Base-by-base conservation (phyloP, 1,284 basidiomycete species). In the Gymnopus androsaceus region DNA sequence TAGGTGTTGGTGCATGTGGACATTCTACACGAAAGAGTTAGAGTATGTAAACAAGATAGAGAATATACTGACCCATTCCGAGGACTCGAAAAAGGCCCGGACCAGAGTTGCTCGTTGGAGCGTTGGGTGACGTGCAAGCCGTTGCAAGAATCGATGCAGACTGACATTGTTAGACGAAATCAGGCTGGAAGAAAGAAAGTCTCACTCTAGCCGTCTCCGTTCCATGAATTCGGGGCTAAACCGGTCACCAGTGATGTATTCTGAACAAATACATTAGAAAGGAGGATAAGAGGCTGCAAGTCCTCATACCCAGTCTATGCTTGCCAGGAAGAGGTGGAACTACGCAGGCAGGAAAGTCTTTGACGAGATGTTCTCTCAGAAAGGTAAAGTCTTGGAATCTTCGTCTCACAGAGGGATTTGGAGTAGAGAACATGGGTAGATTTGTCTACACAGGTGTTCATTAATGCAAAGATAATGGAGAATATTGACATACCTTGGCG, bases 341-440 rank as follows among this genome's bases (percentile, higher is more conserved):
- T 19, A 99, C 93, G 66, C 94, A 96, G 55, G 96, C 97, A 3
- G 95, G 95, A 67, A 98, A 99, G 72, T 95, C 90, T 73, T 88
- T 88, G 19, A 85, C 83, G 31, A 99, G 84, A 66, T 97, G 85
- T 50, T 97, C 88, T 59, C 92, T 80, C 34, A 99, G 77, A 70
- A 99, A 99, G 34, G 92, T 90, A 72, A 99, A 99, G 74, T 99
- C 97, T 67, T 96, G 93, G 75, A 97, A 99, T 25, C 96, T 84
- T 59, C 96, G 82, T 53, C 96, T 84, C 14, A 90, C 78, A 5
- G 87, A 85, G 2, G 90, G 88, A 58, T 77, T 88, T 3, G 78
- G 76, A 41, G 85, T 82, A 25, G 88, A 84, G 79, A 91, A 98
- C 75, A 86, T 91, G 25, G 83, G 81, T 19, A 90, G 80, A 64